Evolutionary conservation across 2,329 filamentous ascomycete species (phyloP), one percentile per base, ranked within the genome.

Genomic region (Pseudocercospora crystallina): DNA sequence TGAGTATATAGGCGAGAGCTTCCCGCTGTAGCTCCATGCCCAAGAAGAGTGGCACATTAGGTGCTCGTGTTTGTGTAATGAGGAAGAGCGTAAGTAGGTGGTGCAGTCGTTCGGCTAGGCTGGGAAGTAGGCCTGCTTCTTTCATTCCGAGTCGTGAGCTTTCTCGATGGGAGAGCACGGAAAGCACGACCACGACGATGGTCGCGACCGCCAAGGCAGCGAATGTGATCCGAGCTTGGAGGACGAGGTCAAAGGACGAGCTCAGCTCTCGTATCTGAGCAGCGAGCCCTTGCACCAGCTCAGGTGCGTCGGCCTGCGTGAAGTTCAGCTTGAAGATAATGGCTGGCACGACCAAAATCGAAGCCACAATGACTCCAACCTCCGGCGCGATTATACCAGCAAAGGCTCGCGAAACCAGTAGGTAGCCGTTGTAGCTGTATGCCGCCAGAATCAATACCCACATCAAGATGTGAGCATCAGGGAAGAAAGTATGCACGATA

Each of bases 281-380:
- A 13, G 66, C 79, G 11, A 83, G 74, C 42, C 70, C 73, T 15
- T 78, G 67, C 13, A 84, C 69, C 30, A 54, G 65, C 68, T 97
- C 94, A 0, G 92, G 91, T 0, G 91, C 88, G 69, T 97, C 94
- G 47, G 90, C 85, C 40, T 83, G 81, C 0, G 90, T 94, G 66
- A 96, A 97, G 1, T 86, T 85, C 17, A 96, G 73, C 71, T 99
- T 99, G 77, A 97, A 99, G 3, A 85, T 77, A 15, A 94, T 79
- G 0, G 89, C 87, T 12, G 79, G 74, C 8, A 75, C 66, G 2
- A 77, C 72, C 2, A 84, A 58, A 7, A 71, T 61, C 9, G 78
- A 62, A 2, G 70, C 69, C 13, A 72, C 47, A 53, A 57, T 51
- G 51, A 65, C 49, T 49, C 62, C 60, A 10, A 65, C 29, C 36